phyloP scores from a whole-genome alignment of 768 basidiomycete species.

The Fomitopsis serialis region DNA sequence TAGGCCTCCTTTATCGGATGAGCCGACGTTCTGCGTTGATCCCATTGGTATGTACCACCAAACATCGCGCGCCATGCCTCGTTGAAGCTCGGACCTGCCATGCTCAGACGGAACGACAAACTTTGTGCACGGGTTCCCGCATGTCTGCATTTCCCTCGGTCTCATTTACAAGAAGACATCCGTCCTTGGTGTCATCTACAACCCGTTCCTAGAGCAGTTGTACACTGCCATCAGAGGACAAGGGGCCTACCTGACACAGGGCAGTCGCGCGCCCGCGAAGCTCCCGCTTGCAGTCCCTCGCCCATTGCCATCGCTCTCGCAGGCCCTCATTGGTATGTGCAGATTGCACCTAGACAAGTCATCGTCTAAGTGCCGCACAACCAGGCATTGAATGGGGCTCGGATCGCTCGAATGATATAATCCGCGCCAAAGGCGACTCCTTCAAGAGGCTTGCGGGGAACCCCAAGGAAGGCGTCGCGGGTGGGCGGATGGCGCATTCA shows the following conservation, averaged over 20 bases:
- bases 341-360: slow-evolving; percentile 24
- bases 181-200: slow-evolving; percentile 88
- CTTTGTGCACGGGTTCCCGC: slow-evolving; percentile 82
- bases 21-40: slow-evolving; percentile 94
- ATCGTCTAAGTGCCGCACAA: slow-evolving; percentile 7
- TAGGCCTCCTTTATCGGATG: slow-evolving; percentile 67
- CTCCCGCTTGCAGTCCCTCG: slow-evolving; percentile 66
- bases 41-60: slow-evolving; percentile 64
- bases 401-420: slow-evolving; percentile 51
- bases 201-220: slow-evolving; percentile 85
- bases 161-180: slow-evolving; percentile 79
- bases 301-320: slow-evolving; percentile 67
- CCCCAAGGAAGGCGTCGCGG: slow-evolving; percentile 49
- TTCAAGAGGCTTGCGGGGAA: slow-evolving; percentile 77
- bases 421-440: slow-evolving; percentile 56
- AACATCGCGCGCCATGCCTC: not conserved
- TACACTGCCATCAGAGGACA: slow-evolving; percentile 78
- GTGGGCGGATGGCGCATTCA: slow-evolving; percentile 83
- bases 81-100: not conserved
- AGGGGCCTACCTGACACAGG: slow-evolving; percentile 60
- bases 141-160: slow-evolving; percentile 87
- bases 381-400: slow-evolving; percentile 87
- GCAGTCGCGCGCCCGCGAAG: slow-evolving; percentile 50
- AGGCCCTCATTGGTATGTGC: slow-evolving; percentile 54
- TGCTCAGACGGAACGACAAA: slow-evolving; percentile 80